Evolutionary conservation across 257 asterid genomes (phyloP), one percentile per base, ranked within the genome.

Genomic region (Cruciata laevipes): DNA sequence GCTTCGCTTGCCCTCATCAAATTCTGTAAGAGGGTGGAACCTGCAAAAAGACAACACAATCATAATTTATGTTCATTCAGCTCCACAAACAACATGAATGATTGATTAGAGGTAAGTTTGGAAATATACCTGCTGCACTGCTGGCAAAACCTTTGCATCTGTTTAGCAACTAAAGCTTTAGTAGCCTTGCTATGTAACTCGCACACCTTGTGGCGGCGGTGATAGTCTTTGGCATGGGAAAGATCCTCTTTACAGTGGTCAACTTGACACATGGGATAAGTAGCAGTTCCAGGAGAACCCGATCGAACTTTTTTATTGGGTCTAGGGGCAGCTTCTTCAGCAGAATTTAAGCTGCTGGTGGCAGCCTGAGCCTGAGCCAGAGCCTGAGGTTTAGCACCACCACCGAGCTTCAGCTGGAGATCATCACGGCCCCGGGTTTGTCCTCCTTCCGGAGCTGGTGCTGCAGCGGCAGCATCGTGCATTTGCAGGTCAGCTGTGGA

Each of bases 1-100:
- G 71, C 98, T 92, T 81, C 98, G 82, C 79, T 92, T 92, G 31
- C 96, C 98, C 85, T 89, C 98, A 1, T 92, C 98, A 71, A 92
- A 92, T 77, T 92, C 98, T 44, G 87, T 66, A 47, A 92, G 98
- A 42, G 81, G 91, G 79, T 92, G 98, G 72, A 92, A 92, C 95
- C 98, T 92, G 86, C 58, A 27, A 77, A 64, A 61, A 60, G 44
- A n/a, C 35, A 67, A 21, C 52, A 73, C 69, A 71, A 20, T 13
- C n/a, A n/a, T n/a, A n/a, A n/a, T n/a, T n/a, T 42, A 37, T 37
- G 40, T 13, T 13, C 38, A 35, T 35, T 47, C 25, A 23, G 44
- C 69, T 27, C 61, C 70, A n/a, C 42, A 68, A 44, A 61, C 6
- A 20, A 61, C n/a, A 8, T 31, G 14, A 63, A 21, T n/a, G 18